Evolutionary conservation across 2,329 filamentous ascomycete species (phyloP).

Genomic region (Fusarium fracticaudum): DNA sequence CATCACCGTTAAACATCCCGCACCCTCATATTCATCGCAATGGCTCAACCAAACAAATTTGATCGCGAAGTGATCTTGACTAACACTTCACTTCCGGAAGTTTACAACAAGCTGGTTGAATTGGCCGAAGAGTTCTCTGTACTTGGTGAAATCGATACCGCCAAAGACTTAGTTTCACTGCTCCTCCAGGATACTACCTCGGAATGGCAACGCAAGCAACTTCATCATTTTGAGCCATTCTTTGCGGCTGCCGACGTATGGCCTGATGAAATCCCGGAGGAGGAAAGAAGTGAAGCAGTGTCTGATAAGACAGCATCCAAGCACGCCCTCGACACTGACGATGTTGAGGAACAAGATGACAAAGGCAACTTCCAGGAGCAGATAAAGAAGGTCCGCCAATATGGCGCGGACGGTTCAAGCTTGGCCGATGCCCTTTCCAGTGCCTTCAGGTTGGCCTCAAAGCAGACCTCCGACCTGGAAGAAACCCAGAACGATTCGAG

Average conservation of each 20-base stretch:
- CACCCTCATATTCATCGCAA: not conserved
- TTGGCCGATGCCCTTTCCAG: constrained; percentile 10
- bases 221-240: constrained; percentile 12
- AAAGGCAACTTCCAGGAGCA: not conserved
- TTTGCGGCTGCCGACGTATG: constrained; percentile 27
- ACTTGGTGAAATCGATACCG: constrained; percentile 21
- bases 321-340: not conserved
- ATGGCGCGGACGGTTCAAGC: not conserved
- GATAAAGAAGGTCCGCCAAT: not conserved
- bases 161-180: constrained; percentile 23
- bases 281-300: not conserved
- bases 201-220: constrained; percentile 21
- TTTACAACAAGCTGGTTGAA: constrained; percentile 13
- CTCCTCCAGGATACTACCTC: constrained; percentile 29
- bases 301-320: not conserved
- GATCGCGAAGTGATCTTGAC: constrained; percentile 11
- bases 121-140: constrained; percentile 34
- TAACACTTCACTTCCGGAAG: not conserved
- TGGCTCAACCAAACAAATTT: constrained; percentile 12
- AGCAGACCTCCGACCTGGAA: not conserved
- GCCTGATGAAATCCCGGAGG: constrained; percentile 21
- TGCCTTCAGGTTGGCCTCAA: constrained; percentile 11
- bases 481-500: constrained; percentile 5
- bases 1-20: not conserved
- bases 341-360: not conserved